These are phyloP conservation scores for Vachellia pachyceras DNA, from an alignment of 306 rosid species.

Conservation along the genomic window DNA sequence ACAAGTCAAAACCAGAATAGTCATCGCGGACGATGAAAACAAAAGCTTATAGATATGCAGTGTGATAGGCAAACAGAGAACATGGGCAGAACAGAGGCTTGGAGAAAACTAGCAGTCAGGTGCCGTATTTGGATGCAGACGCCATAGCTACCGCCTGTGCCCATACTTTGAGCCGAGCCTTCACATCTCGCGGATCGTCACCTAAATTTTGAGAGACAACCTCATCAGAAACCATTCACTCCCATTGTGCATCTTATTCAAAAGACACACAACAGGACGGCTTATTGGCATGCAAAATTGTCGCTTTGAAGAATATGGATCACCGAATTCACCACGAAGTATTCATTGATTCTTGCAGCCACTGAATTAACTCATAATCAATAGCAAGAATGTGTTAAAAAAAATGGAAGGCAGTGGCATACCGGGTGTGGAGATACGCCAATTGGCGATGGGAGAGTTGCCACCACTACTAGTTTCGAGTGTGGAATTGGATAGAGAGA, in stretches of 20 bases:
- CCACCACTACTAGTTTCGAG: slow-evolving; percentile 72
- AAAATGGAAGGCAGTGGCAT: background rate
- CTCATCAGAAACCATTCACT: too few species aligned
- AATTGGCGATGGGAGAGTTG: slow-evolving; percentile 73
- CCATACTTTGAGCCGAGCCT: slow-evolving; percentile 92
- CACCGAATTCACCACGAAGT: background rate
- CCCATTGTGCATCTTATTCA: background rate
- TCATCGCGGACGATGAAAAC: slow-evolving; percentile 19
- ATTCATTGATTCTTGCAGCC: background rate
- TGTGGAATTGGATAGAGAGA: slow-evolving; percentile 52
- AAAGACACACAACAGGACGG: background rate
- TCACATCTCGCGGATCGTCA: slow-evolving; percentile 83
- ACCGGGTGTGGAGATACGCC: slow-evolving; percentile 89
- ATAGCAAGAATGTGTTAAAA: background rate
- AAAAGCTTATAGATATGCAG: slow-evolving; percentile 10
- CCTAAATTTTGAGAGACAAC: slow-evolving; percentile 45
- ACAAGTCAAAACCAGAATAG: slow-evolving; percentile 12
- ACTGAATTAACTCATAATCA: background rate
- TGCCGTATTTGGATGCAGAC: slow-evolving; percentile 59
- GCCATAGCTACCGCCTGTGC: slow-evolving; percentile 92
- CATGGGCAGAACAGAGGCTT: background rate
- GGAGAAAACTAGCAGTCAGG: slow-evolving; percentile 35
- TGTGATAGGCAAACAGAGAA: slow-evolving; percentile 11
- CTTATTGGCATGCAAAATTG: background rate
- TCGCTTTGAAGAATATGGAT: background rate